Base-by-base conservation (phyloP, 1,284 basidiomycete species). In the Sanghuangporus baumii region DNA sequence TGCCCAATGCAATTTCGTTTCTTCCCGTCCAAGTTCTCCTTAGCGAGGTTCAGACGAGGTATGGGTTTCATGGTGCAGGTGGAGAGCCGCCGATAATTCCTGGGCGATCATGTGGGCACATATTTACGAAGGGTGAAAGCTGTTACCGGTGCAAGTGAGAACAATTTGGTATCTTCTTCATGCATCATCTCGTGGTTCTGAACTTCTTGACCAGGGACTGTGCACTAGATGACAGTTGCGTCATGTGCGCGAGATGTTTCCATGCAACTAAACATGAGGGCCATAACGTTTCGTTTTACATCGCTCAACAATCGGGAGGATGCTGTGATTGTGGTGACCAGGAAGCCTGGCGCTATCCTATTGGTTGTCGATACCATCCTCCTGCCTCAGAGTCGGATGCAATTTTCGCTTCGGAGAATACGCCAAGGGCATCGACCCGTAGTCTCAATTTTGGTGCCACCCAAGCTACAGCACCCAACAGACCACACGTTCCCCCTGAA, bases 301-400 rank as follows among this genome's bases (percentile, higher is more conserved):
- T 94, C 65, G 89, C 92, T 9, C 92, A 94, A 66, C 91, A 96
- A 69, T 90, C 92, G 0, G 92, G 93, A 8, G 91, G 93, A 2
- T 94, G 91, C 67, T 97, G 95, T 72, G 94, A 96, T 74, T 97
- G 95, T 69, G 93, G 94, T 20, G 94, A 96, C 70, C 78, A 82
- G 31, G 91, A 95, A 70, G 93, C 93, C 1, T 97, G 94, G 93
- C 80, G 85, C 36, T 69, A 71, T 5, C 76, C 82, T 36, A 81
- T 91, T 20, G 75, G 79, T 6, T 96, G 94, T 72, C 84, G 87
- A 0, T 83, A 84, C 69, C 94, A 95, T 70, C 81, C 81, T 6
- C 75, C 75, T 18, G 64, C 70, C 20, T 57, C 63, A 14, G 71
- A 72, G 57, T 59, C 66, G 16, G 63, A 71, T 38, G 68, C 55